Conservation (phyloP, 2,329 filamentous ascomycete genomes). For the Colletotrichum filicis region DNA sequence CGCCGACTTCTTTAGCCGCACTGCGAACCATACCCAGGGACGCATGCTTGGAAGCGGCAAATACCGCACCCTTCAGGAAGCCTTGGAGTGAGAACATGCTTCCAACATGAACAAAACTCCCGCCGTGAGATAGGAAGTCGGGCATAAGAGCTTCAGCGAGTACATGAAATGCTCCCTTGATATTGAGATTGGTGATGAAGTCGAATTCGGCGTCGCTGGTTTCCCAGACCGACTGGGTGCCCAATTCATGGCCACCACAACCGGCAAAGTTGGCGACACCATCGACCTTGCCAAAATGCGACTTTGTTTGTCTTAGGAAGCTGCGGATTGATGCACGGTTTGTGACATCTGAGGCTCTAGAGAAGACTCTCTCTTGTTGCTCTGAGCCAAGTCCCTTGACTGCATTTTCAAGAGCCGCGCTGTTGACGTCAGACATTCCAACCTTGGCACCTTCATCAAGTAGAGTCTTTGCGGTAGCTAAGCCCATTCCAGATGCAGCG, state of each 20-base stretch:
- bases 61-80: conserved; percentile 22
- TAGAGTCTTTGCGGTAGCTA: conserved; percentile 10
- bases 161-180: conserved; percentile 21
- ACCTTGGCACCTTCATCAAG: conserved; percentile 14
- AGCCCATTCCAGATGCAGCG: conserved; percentile 24
- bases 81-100: conserved; percentile 30
- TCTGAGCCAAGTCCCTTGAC: background rate
- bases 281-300: conserved; percentile 6
- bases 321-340: background rate
- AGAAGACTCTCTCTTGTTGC: background rate
- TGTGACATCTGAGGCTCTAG: background rate
- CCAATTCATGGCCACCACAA: conserved; percentile 22
- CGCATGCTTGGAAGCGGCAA: conserved; percentile 21
- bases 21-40: conserved; percentile 23
- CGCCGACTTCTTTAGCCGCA: conserved; percentile 18
- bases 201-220: conserved; percentile 16
- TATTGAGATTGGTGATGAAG: conserved; percentile 25
- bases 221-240: conserved; percentile 19
- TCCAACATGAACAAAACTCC: conserved; percentile 24
- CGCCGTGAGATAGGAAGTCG: conserved; percentile 1
- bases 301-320: background rate
- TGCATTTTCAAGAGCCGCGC: background rate
- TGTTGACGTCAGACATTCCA: conserved; percentile 15
- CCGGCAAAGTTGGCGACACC: conserved; percentile 26
- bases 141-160: conserved; percentile 19